Percentiles rank a stretch among this genome's conserved stretches.
phyloP scores from a whole-genome alignment of 495 filamentous ascomycete genomes.

The Trichodelitschia bisporula region DNA sequence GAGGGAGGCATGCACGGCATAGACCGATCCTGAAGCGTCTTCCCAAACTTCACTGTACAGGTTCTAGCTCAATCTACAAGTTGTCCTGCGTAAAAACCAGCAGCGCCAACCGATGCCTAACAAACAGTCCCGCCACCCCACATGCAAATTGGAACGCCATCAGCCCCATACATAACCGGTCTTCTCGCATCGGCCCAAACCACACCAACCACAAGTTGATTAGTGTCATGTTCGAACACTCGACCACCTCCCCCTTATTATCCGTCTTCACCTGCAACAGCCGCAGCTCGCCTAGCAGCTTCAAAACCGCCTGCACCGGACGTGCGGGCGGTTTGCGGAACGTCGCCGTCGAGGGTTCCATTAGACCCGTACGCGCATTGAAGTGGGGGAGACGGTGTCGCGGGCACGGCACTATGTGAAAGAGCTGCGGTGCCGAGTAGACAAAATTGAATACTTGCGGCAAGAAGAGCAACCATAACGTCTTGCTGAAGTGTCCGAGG shows the following conservation, averaged over 20 bases:
- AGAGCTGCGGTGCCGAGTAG: conserved; percentile 79
- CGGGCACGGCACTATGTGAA: conserved; percentile 72
- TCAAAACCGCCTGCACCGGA: conserved; percentile 32
- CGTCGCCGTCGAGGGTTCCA: conserved; percentile 63
- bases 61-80: too few relatives aligned
- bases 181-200: conserved; percentile 79
- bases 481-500: conserved; percentile 94
- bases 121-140: conserved; percentile 61
- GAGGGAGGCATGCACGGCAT: too few relatives aligned
- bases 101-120: conserved; percentile 62
- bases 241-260: conserved; percentile 40
- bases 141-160: conserved; percentile 43
- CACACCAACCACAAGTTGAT: conserved; percentile 92
- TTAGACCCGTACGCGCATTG: conserved; percentile 53
- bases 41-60: too few relatives aligned
- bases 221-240: conserved; percentile 78
- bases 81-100: conserved; percentile 78
- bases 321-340: conserved; percentile 50
- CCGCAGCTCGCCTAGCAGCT: conserved; percentile 34
- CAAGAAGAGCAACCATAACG: conserved; percentile 67
- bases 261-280: conserved; percentile 40
- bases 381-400: conserved; percentile 77
- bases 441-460: conserved; percentile 93
- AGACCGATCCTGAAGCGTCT: too few relatives aligned
- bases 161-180: conserved; percentile 53